Base-by-base conservation (phyloP, 164 flowering plant species). In the Piper betle region DNA sequence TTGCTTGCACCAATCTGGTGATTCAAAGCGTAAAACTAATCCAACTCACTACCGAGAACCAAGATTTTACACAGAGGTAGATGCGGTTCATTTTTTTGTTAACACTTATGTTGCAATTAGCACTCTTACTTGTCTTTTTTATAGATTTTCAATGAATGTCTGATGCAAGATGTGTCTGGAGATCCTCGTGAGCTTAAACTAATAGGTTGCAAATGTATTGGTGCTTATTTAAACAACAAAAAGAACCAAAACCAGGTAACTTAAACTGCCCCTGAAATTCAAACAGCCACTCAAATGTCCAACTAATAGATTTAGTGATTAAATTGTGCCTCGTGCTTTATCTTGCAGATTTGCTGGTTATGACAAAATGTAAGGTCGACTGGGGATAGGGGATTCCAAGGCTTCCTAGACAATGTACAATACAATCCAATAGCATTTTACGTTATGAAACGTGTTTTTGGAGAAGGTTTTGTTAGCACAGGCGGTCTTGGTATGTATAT, bases 401-500 rank as follows among this genome's bases (percentile, higher is more conserved):
- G 72, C 18, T 94, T 94, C 81, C 78, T 94, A 75, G 97, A 91
- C 63, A 85, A 68, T 68, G 95, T 88, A 37, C 97, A 91, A 75
- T 94, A 94, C 39, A 86, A 57, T 66, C 70, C 50, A 82, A 57
- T 75, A 90, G 97, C 63, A 94, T 94, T 68, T 70, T 91, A 56
- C 91, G 96, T 20, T 94, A 91, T 75, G 99, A 94, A n/a, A 69
- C 93, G 90, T 19, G 92, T 88, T 50, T 94, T 90, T 77, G 99
- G 99, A 62, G 66, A 75, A 60, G 99, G 96, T 18, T 94, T 62
- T 77, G 97, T 94, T 56, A 91, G 99, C 86, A 86, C 99, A 6
- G 97, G 99, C 67, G 99, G 97, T 52, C 58, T 86, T 52, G 96
- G 78, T 75, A 71, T 57, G 78, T 39, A 50, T 3, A 20, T 39